These are phyloP conservation scores for Casuarina glauca DNA, from an alignment of 306 rosid species.

Conservation along the genomic window DNA sequence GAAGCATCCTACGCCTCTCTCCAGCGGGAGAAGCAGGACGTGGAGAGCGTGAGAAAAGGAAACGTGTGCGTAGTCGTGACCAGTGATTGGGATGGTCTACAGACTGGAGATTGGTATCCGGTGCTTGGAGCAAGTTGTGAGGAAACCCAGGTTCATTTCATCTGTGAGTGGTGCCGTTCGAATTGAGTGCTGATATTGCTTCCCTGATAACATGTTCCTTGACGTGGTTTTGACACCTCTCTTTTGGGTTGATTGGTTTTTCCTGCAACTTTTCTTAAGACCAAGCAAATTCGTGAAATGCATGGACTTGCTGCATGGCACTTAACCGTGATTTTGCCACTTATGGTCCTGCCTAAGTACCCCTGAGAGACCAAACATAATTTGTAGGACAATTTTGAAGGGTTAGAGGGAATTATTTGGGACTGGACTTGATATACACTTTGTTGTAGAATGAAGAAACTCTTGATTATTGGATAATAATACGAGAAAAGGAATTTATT, in stretches of 20 bases:
- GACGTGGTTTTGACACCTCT: neutral
- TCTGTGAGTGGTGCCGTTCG: conserved; percentile 91
- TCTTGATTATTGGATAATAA: conserved; percentile 8
- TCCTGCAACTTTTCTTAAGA: neutral
- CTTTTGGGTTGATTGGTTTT: conserved; percentile 2
- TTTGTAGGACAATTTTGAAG: conserved; percentile 15
- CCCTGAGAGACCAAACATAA: neutral
- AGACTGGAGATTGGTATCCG: conserved; percentile 75
- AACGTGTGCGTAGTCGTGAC: conserved; percentile 76
- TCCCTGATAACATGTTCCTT: neutral
- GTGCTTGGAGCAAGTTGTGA: conserved; percentile 77
- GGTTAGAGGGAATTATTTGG: neutral
- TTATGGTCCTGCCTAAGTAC: neutral
- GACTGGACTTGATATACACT: neutral
- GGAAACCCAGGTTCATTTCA: conserved; percentile 93
- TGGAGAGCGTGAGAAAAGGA: conserved; percentile 83
- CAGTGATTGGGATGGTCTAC: conserved; percentile 54
- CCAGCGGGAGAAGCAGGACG: conserved; percentile 87
- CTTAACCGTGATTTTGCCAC: neutral
- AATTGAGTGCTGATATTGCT: conserved; percentile 65
- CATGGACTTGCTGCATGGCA: no score
- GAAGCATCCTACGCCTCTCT: conserved; percentile 83
- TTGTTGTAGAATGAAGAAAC: conserved; percentile 22
- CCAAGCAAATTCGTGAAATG: neutral
- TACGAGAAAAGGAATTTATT: conserved; percentile 1